Base-by-base conservation (phyloP, 1,139 yeast species). In the Candida mesenterica region DNA sequence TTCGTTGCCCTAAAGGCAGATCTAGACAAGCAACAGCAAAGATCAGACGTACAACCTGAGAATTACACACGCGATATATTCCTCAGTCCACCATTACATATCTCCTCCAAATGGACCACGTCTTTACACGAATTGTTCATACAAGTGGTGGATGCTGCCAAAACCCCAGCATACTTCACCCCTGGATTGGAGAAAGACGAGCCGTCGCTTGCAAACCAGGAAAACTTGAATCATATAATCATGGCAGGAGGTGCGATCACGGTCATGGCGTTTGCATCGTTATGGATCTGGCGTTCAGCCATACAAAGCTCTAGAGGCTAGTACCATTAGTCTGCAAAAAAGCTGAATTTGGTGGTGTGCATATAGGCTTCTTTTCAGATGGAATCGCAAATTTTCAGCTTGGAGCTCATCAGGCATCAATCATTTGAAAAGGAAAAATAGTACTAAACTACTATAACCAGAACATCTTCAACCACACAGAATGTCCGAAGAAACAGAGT, bases 1-100 rank as follows among this genome's bases (percentile, higher is more conserved):
- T 87, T 82, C 54, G 97, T 89, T 1, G 98, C 96, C 0, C 64
- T 89, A 19, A 92, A 92, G 53, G 97, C 98, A 0, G 98, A 92
- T 58, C 67, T 89, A 30, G 98, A 92, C 57, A 81, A 95, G 46
- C 97, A 90, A 53, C 97, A 90, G 50, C 98, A 92, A 53, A 59
- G 98, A 22, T 79, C 85, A 22, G 87, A 79, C 38, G 66, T 75
- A 4, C 96, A 88, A 52, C 98, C 98, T 0, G 97, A 92, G 50
- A 83, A 77, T 29, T 89, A 83, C 52, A 82, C 96, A 0, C 68
- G 88, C 24, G 74, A 75, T 16, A 55, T 84, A 3, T 73, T 72
- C 33, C 57, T 85, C 34, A 62, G 63, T 25, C 79, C 89, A 1
- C 92, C 95, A 2, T 61, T 92, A 44, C 97, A 92, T 54, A 86